Evolutionary conservation across 2,329 filamentous ascomycete genomes (phyloP).

Genomic region (Alternaria hordeiaustralica): DNA sequence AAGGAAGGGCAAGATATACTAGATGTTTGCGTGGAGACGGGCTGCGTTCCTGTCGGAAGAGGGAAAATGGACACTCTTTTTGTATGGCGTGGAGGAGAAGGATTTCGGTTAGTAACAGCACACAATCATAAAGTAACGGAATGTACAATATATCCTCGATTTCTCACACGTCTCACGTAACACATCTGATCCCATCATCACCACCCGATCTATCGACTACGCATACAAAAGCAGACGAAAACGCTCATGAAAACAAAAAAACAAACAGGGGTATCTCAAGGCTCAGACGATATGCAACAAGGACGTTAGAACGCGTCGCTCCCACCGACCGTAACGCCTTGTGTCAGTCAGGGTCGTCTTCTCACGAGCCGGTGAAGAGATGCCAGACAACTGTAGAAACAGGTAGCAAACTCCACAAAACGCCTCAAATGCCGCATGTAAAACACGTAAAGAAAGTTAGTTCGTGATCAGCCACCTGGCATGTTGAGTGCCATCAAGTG

Average conservation of each 20-base stretch:
- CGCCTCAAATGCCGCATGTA: slow-evolving; percentile 1
- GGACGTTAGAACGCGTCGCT: slow-evolving; percentile 26
- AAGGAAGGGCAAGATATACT: background rate
- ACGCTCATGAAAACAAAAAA: slow-evolving; percentile 5
- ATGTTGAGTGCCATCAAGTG: background rate
- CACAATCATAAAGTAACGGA: background rate
- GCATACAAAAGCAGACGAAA: background rate
- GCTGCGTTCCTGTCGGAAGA: accelerated
- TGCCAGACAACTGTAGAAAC: slow-evolving; percentile 1
- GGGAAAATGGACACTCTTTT: background rate
- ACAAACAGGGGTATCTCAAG: slow-evolving; percentile 27
- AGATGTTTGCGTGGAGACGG: background rate
- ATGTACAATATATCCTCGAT: background rate
- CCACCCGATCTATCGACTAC: background rate
- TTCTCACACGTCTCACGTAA: background rate
- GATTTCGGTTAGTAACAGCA: background rate
- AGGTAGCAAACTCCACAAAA: background rate
- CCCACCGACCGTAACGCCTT: slow-evolving; percentile 32
- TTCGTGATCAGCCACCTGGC: background rate
- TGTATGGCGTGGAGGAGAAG: background rate
- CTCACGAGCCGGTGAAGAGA: slow-evolving; percentile 26
- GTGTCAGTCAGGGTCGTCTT: slow-evolving; percentile 22
- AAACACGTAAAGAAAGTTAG: background rate
- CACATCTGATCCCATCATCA: background rate
- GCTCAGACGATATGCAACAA: slow-evolving; percentile 20